These are phyloP conservation scores for Blastobotrys illinoisensis DNA, from an alignment of 1,139 yeast genomes.

Conservation along the genomic window DNA sequence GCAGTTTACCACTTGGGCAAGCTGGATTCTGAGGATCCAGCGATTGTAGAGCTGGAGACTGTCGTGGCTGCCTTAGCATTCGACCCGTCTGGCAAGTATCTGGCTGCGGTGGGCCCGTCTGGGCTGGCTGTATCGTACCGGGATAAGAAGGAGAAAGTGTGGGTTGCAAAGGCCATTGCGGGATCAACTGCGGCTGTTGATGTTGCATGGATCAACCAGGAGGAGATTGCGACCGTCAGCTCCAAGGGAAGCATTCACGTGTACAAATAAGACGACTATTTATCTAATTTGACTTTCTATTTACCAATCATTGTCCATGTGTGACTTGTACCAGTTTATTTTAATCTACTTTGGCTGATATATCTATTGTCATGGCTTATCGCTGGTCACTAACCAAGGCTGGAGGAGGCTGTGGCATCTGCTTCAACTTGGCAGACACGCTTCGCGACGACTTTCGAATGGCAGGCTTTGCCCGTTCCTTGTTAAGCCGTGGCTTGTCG, in stretches of 20 bases:
- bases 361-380: not conserved
- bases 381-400: not conserved
- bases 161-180: constrained; percentile 7
- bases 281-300: constrained; percentile 5
- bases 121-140: constrained; percentile 6
- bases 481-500: constrained; percentile 9
- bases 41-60: not conserved
- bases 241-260: constrained; percentile 21
- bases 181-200: constrained; percentile 14
- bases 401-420: not conserved
- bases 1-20: constrained; percentile 8
- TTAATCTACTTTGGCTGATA: not conserved
- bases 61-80: constrained; percentile 43
- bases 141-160: constrained; percentile 4
- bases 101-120: constrained; percentile 25
- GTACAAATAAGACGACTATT: constrained; percentile 10
- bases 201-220: constrained; percentile 23
- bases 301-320: too few species aligned
- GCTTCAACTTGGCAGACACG: constrained; percentile 15
- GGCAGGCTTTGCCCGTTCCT: constrained; percentile 22
- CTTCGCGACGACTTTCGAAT: constrained; percentile 23
- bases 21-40: not conserved
- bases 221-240: constrained; percentile 15
- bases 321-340: not conserved
- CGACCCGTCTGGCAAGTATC: constrained; percentile 39